Base-by-base conservation (phyloP, 306 rosid species). In the Inga leiocalycina region DNA sequence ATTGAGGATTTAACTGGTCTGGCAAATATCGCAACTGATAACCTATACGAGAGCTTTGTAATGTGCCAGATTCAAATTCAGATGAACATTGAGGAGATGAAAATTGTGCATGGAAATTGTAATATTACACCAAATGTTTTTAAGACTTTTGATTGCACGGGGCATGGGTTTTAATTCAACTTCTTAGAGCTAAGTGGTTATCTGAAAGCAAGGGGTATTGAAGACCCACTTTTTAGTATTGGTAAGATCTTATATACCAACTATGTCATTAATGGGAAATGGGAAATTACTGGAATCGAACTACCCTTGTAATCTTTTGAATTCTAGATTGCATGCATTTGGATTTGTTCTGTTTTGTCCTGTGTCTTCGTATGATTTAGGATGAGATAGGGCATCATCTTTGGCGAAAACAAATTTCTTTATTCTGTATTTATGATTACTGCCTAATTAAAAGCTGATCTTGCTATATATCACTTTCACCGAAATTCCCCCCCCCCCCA, bases 201-300 rank as follows among this genome's bases (percentile, higher is more conserved):
- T 12, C 17, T 12, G 19, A 74, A 20, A 52, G 71, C 32, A 9
- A 35, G 27, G 57, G 45, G 32, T 34, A 59, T 77, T 49, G 43
- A 64, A 68, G n/a, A 71, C 49, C 57, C 34, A 67, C 32, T 76
- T 71, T 75, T 51, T 43, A 62, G 44, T 77, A 66, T 78, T 65
- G 11, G 76, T 49, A 52, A 66, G 72, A 44, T 34, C 32, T 65
- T 66, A 15, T 44, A 17, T 81, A 71, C 41, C 59, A 45, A 66
- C 65, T 14, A 85, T 35, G 27, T 16, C 27, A 45, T 52, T 61
- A n/a, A 13, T 17, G 32, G 65, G 67, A 71, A n/a, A 13, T 17
- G 32, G 54, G 67, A 71, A 71, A 49, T 79, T 9, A 20, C 51
- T 59, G 20, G 17, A 35, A 35, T 35, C 37, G 37, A 35, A 35